phyloP scores from a whole-genome alignment of 1,284 basidiomycete genomes.

The Lentinus polychrous region DNA sequence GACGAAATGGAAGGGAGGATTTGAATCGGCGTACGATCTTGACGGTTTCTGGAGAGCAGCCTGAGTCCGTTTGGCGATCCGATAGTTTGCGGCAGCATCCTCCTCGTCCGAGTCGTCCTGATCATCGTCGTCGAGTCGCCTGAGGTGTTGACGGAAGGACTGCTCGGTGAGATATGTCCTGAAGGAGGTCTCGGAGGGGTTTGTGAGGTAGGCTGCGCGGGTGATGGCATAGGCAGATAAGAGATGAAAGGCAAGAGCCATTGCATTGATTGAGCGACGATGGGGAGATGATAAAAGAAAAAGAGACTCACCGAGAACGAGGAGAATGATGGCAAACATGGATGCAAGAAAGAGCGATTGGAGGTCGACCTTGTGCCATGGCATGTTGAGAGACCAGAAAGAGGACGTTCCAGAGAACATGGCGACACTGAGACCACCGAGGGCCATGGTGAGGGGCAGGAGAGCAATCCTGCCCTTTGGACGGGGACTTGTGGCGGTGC shows the following conservation, averaged over 20 bases:
- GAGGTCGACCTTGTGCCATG: constrained; percentile 54
- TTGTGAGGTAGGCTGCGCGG: constrained; percentile 80
- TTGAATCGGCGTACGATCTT: constrained; percentile 25
- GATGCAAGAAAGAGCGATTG: constrained; percentile 61
- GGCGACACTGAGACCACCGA: constrained; percentile 52
- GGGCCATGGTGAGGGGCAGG: constrained; percentile 56
- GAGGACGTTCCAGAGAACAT: constrained; percentile 49
- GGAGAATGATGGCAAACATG: constrained; percentile 57
- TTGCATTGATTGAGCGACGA: constrained; percentile 10
- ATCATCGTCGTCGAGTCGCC: constrained; percentile 69
- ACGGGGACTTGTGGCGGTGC: constrained; percentile 30
- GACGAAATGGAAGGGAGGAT: constrained; percentile 75
- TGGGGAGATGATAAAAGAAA: constrained; percentile 5
- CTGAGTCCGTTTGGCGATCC: constrained; percentile 27
- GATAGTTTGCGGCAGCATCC: constrained; percentile 24
- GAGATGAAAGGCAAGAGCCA: constrained; percentile 1
- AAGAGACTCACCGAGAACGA: constrained; percentile 60
- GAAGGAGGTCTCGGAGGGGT: constrained; percentile 89
- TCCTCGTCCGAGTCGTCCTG: constrained; percentile 40
- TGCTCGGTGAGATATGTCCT: constrained; percentile 91
- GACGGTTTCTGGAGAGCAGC: constrained; percentile 17
- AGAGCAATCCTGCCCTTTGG: constrained; percentile 29
- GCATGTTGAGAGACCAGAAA: constrained; percentile 37
- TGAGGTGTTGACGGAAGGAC: constrained; percentile 90
- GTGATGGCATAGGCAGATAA: constrained; percentile 14